Evolutionary conservation across 1,284 basidiomycete genomes (phyloP), one percentile per base, ranked within the genome.

Genomic region (Cutaneotrichosporon spelunceum): DNA sequence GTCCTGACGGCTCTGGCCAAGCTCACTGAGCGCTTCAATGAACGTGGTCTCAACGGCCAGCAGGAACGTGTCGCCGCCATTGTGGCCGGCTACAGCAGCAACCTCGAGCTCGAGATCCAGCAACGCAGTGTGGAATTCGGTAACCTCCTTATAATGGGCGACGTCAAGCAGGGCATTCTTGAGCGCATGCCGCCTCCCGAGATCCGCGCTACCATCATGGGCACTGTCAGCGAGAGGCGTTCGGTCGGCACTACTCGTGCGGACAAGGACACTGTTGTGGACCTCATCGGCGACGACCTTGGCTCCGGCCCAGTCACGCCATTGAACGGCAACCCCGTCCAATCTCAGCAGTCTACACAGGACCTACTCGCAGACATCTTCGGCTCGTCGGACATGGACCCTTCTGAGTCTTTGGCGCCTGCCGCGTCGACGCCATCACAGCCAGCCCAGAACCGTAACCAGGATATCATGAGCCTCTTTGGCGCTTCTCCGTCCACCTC

Each of bases 181-280:
- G 96, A 99, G 81, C 86, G 93, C 60, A 99, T 99, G 96, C 96
- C 96, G 8, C 90, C 93, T 6, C 96, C 96, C 2, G 95, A 99
- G 78, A 81, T 99, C 71, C 94, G 92, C 79, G 88, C 90, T 24
- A 95, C 93, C 4, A 90, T 97, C 4, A 89, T 94, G 83, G 93
- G 91, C 56, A 85, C 89, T 62, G 92, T 93, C 60, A 93, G 72
- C 78, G 93, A 97, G 80, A 90, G 92, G 72, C 92, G 93, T 72
- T 89, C 90, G 42, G 93, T 97, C 27, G 93, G 93, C 5, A 92
- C 91, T 5, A 91, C 93, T 2, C 82, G 86, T 69, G 84, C 83
- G 30, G 85, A 87, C 55, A 89, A 87, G 77, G 89, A 93, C 63
- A 86, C 83, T 10, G 73, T 84, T 6, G 78, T 83, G 52, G 90